phyloP scores from a whole-genome alignment of 352 stramenopile species.

The Pythium pyrilobum region DNA sequence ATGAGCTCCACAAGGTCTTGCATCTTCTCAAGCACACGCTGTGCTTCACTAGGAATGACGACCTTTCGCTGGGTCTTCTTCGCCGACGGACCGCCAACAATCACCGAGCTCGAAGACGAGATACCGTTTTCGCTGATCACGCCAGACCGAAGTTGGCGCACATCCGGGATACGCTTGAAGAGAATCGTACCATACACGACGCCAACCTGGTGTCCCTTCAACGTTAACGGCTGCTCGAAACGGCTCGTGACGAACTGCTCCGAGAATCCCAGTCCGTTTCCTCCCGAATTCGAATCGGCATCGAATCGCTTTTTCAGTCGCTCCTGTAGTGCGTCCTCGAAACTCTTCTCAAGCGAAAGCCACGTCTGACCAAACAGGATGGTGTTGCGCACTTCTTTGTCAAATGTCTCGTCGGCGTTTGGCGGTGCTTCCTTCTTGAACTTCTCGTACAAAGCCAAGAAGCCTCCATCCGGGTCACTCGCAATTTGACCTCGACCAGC shows the following conservation, averaged over 20 bases:
- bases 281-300: slow-evolving; percentile 26
- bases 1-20: slow-evolving; percentile 86
- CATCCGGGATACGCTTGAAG: slow-evolving; percentile 87
- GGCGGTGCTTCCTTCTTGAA: slow-evolving; percentile 65
- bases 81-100: slow-evolving; percentile 53
- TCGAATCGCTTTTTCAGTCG: slow-evolving; percentile 77
- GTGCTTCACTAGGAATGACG: slow-evolving; percentile 78
- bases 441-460: slow-evolving; percentile 78
- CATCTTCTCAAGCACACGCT: slow-evolving; percentile 87
- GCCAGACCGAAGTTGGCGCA: slow-evolving; percentile 78
- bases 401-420: slow-evolving; percentile 53
- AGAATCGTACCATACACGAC: slow-evolving; percentile 86
- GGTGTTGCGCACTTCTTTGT: slow-evolving; percentile 82
- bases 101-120: slow-evolving; percentile 83
- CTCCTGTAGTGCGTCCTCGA: slow-evolving; percentile 85
- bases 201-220: slow-evolving; percentile 84
- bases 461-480: slow-evolving; percentile 76
- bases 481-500: slow-evolving; percentile 82
- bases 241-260: slow-evolving; percentile 80
- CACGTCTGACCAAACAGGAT: slow-evolving; percentile 85
- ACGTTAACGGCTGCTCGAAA: slow-evolving; percentile 83
- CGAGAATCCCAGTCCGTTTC: slow-evolving; percentile 54
- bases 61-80: slow-evolving; percentile 74
- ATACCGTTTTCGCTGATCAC: slow-evolving; percentile 88
- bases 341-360: slow-evolving; percentile 86